Base-by-base conservation (phyloP, 2,329 filamentous ascomycete genomes). In the Claviceps pazoutovae region DNA sequence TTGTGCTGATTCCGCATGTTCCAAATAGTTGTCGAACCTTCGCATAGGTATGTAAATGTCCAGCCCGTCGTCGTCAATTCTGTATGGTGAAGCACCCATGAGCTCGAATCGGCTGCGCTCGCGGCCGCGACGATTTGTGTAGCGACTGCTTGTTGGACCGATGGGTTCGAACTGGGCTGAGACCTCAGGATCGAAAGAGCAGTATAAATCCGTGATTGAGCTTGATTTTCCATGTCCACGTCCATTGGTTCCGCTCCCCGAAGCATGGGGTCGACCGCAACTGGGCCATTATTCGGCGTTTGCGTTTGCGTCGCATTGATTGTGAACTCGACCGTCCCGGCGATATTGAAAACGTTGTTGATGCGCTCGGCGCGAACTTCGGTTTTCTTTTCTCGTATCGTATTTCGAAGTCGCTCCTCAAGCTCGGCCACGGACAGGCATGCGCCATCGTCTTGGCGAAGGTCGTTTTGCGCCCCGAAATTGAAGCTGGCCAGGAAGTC, bases 11-110 rank as follows among this genome's bases (percentile, higher is more conserved):
- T 65, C 55, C 74, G 71, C 19, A 70, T 70, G 39, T 61, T 67
- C 78, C 78, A 81, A 38, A 69, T 67, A 55, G 72, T 68, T 43
- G 69, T 64, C 2, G 78, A 80, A 55, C 74, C 68, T 53, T 70
- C 74, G 66, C 78, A 82, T 17, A 71, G 62, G 55, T 76, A 80
- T 3, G 68, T 71, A 51, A 80, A 73, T 1, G 66, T 68, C 76
- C 77, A 80, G 5, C 76, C 75, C 45, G 75, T 70, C 0, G 69
- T 55, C 7, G 61, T 66, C 14, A 71, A 66, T 23, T 71, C 69
- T 19, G 75, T 66, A 17, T 73, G 66, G 19, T 72, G 66, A 30
- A 74, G 61, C 2, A 58, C 60, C 78, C 78, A 81, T 0, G 61
- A 62, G 56, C 75, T 76, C 14, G 65, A 66, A 55, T 81, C 77